Evolutionary conservation across 768 basidiomycete species (phyloP).

Genomic region (Basidioascus undulatus): DNA sequence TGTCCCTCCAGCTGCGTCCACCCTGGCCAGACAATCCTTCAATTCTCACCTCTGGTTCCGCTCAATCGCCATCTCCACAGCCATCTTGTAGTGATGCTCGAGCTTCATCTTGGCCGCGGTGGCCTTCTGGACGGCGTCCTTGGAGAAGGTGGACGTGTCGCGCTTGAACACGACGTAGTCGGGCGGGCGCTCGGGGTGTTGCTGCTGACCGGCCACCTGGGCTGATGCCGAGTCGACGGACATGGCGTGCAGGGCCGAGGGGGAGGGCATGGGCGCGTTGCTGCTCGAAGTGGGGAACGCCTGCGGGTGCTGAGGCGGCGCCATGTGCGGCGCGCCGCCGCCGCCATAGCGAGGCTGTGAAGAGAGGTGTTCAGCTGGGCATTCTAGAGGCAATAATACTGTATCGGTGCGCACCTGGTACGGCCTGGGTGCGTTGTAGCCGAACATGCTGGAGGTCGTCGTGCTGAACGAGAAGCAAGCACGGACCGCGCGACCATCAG

Average conservation of each 20-base stretch:
- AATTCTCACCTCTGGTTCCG: conserved; percentile 60
- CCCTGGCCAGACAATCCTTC: neutral
- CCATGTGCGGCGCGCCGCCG: conserved; percentile 1
- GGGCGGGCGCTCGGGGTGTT: conserved; percentile 12
- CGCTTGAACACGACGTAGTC: conserved; percentile 94
- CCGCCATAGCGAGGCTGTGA: no score
- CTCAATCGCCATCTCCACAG: conserved; percentile 84
- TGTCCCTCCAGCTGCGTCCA: no score
- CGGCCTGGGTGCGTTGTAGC: no score
- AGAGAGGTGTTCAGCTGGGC: no score
- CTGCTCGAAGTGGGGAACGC: neutral
- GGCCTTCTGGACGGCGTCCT: conserved; percentile 50
- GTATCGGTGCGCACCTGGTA: no score
- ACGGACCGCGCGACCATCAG: no score
- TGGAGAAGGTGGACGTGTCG: conserved; percentile 46
- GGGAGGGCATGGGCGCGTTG: neutral
- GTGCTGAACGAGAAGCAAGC: no score
- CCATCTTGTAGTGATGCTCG: conserved; percentile 90
- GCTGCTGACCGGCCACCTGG: neutral
- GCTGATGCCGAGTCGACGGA: conserved; percentile 7
- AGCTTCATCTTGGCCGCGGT: conserved; percentile 84
- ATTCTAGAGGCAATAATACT: no score
- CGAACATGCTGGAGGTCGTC: no score
- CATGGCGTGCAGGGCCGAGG: conserved; percentile 1
- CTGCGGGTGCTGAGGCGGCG: conserved; percentile 5